Evolutionary conservation across 495 filamentous ascomycete species (phyloP).

Genomic region (Entonaema liquescens): DNA sequence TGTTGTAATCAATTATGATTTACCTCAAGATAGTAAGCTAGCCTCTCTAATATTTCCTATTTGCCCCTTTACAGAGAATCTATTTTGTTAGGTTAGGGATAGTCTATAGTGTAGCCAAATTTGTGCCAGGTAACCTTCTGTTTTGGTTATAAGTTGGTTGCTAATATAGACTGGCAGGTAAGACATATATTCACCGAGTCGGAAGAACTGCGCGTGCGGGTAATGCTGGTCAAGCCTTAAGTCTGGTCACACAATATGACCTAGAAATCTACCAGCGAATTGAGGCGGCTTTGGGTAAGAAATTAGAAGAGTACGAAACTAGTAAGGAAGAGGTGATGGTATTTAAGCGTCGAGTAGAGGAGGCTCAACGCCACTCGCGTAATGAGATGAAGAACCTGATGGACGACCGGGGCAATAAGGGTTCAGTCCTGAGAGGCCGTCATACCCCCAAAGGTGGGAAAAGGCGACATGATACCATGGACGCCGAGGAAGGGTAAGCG

Average conservation of each 20-base stretch:
- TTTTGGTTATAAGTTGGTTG: not conserved
- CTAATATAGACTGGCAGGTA: constrained; percentile 51
- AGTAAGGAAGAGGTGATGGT: constrained; percentile 90
- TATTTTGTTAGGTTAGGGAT: not conserved
- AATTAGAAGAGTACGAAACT: constrained; percentile 71
- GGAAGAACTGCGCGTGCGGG: constrained; percentile 93
- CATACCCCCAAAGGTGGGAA: constrained; percentile 59
- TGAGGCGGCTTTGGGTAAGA: constrained; percentile 80
- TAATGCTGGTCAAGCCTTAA: constrained; percentile 82
- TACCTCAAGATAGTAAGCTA: constrained; percentile 67
- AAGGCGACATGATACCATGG: constrained; percentile 79
- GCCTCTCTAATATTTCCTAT: not conserved
- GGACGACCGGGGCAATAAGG: constrained; percentile 76
- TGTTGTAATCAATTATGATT: constrained; percentile 85
- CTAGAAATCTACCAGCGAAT: constrained; percentile 86
- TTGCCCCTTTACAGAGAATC: not conserved
- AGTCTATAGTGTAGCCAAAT: not conserved
- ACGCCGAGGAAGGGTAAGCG: constrained; percentile 75
- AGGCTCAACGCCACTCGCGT: constrained; percentile 84
- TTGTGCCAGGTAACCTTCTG: not conserved
- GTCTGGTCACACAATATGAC: constrained; percentile 90
- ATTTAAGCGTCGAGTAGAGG: constrained; percentile 76
- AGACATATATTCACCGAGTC: constrained; percentile 95
- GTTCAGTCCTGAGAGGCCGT: constrained; percentile 65
- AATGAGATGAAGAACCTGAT: constrained; percentile 84